A percentile compares a stretch with the other conserved stretches of the same genome.
Evolutionary conservation across 129 eudicot species (phyloP).

Genomic region (Chrysanthemum seticuspe): DNA sequence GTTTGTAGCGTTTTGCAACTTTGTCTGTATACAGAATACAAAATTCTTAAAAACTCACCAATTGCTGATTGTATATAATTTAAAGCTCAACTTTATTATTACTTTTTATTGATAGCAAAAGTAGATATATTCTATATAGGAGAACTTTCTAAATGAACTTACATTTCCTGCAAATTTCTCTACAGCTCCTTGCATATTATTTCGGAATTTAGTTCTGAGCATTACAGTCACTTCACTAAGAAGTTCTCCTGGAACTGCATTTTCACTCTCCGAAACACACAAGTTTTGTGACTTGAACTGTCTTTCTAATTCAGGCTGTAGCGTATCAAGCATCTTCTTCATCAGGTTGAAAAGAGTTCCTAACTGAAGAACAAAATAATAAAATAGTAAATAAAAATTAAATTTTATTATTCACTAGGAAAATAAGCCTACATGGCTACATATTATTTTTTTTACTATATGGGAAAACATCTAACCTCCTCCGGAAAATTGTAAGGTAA

Average conservation of each 20-base stretch:
- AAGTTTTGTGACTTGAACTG: slow-evolving; percentile 53
- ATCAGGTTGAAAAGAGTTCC: slow-evolving; percentile 64
- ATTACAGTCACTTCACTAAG: slow-evolving; percentile 69
- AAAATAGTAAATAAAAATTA: background rate
- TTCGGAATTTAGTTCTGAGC: slow-evolving; percentile 73
- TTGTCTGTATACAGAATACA: slow-evolving; percentile 44
- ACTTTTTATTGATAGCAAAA: background rate
- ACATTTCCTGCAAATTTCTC: slow-evolving; percentile 83
- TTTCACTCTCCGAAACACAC: slow-evolving; percentile 50
- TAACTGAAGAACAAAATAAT: slow-evolving; percentile 41
- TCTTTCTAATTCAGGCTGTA: slow-evolving; percentile 64
- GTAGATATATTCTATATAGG: background rate
- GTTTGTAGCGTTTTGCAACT: slow-evolving; percentile 57
- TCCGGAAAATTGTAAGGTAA: slow-evolving; percentile 48
- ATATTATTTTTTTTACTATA: background rate
- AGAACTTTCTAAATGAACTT: slow-evolving; percentile 20
- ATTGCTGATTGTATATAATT: background rate
- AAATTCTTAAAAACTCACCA: background rate
- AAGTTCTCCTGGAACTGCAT: slow-evolving; percentile 58
- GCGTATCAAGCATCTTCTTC: slow-evolving; percentile 79
- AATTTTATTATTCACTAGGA: slow-evolving; percentile 6
- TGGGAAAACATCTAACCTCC: slow-evolving; percentile 48
- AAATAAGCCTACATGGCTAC: background rate
- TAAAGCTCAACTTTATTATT: background rate
- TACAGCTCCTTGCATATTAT: slow-evolving; percentile 54